Evolutionary conservation across 2,329 filamentous ascomycete genomes (phyloP), one percentile per base, ranked within the genome.

Genomic region (Trichoderma citrinoviride): DNA sequence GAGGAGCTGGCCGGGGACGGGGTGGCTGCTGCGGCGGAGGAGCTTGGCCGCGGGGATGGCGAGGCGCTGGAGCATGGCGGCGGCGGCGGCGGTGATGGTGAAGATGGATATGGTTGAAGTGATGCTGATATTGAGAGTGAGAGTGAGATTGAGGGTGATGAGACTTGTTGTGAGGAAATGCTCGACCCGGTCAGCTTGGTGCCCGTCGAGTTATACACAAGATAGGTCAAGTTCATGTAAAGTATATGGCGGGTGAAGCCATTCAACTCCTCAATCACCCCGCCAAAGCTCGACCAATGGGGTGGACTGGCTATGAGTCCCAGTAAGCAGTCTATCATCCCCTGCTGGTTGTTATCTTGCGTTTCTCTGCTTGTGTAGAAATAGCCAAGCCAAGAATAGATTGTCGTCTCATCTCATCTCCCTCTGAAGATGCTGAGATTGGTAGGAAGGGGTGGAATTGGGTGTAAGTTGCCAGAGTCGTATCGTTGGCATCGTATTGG

Each of bases 1-100:
- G 66, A 85, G 82, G 52, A 96, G 82, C 73, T 88, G 89, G 55
- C 92, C 92, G 29, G 78, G 78, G n/a, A 78, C 62, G 47, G 76
- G 66, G 68, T 84, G 81, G 4, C 77, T 77, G 57, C 77, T 79
- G 70, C 76, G 79, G 71, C 76, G 77, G 52, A 80, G 52, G 57
- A 81, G 72, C 67, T 74, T 75, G 53, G 80, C 80, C 15, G 76
- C 70, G 5, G 73, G 72, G 27, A 80, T 75, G 49, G 70, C 62
- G 19, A 72, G 65, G 47, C 66, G 27, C 10, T 50, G 62, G n/a
- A 52, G 40, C 37, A 68, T 69, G 58, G 68, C 66, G 55, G 55
- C 43, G 60, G 33, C 33, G 25, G 15, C 19, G 49, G 12, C 23
- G 29, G 5, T 19, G 47, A 29, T 29, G 27, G 7, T 29, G 33